phyloP scores from a whole-genome alignment of 371 early-diverging fungal species.

The Lichtheimia ramosa region DNA sequence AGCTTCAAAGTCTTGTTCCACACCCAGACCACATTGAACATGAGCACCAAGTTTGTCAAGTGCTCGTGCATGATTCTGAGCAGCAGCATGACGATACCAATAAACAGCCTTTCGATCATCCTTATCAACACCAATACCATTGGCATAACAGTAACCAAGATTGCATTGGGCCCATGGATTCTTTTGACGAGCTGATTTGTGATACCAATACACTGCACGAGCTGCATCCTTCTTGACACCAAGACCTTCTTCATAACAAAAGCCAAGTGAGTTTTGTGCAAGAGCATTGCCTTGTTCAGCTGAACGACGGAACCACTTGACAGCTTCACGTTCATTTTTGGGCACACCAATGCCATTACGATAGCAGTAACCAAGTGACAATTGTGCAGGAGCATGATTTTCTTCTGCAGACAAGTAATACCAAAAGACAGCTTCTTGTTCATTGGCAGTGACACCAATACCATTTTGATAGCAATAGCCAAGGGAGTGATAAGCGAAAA shows the following conservation, averaged over 20 bases:
- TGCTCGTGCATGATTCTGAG: constrained; percentile 64
- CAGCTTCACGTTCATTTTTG: constrained; percentile 64
- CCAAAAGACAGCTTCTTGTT: constrained; percentile 66
- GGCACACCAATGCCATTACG: constrained; percentile 71
- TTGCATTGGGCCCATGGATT: constrained; percentile 84
- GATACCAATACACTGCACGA: constrained; percentile 78
- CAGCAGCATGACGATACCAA: constrained; percentile 68
- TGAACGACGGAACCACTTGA: constrained; percentile 64
- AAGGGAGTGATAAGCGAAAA: constrained; percentile 79
- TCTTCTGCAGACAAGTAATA: constrained; percentile 65
- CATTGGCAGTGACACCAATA: constrained; percentile 70
- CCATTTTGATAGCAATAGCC: constrained; percentile 93
- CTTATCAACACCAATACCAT: constrained; percentile 69
- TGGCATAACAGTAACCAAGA: constrained; percentile 78
- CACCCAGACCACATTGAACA: constrained; percentile 74
- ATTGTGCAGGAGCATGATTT: constrained; percentile 66
- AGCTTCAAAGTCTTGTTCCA: constrained; percentile 45
- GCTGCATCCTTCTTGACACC: constrained; percentile 61
- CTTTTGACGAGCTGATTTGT: constrained; percentile 69
- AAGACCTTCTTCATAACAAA: constrained; percentile 71
- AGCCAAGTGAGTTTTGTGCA: constrained; percentile 84
- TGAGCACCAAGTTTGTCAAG: constrained; percentile 82
- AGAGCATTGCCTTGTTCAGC: constrained; percentile 73
- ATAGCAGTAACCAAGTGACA: constrained; percentile 83
- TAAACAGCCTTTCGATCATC: constrained; percentile 61